Evolutionary conservation across 345 rosid species (phyloP), one percentile per base, ranked within the genome.

Genomic region (Psidium guajava): DNA sequence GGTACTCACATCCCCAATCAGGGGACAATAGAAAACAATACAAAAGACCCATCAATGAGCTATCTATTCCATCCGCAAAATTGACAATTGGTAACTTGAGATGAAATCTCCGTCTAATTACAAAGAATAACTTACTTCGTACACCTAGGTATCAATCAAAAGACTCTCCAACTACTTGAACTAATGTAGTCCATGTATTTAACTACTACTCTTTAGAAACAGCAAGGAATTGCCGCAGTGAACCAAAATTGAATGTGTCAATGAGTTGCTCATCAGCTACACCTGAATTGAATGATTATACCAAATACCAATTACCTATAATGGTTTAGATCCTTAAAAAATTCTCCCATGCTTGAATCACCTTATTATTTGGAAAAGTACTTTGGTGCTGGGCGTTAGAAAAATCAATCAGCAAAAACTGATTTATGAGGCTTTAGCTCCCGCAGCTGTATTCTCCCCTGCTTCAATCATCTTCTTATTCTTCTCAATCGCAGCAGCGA

Each of bases 401-500:
- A 85, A 85, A 32, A 40, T 82, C 47, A 69, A 21, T 6, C 82
- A 59, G 54, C 16, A 86, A 49, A 11, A 47, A 8, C 40, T 69
- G 47, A 49, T 9, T 75, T 49, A 83, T 21, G 83, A 75, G 58
- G 83, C 83, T 16, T 86, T 86, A 47, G 85, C 80, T 77, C 50
- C 85, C 0, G 83, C 82, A 40, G 32, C 85, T 28, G 59, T 15
- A 14, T 16, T 91, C 82, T 88, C 87, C 21, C 81, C 89, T 0
- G 91, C 95, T 86, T 91, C 94, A 82, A 93, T 86, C 86, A 85
- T 83, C 94, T 97, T 93, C 94, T 93, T 97, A 82, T 97, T 97
- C 95, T 93, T 97, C 93, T 97, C 98, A 85, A 96, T 93, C 1
- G 98, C 99, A 5, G 94, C 99, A 0, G 99, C 99, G 55, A 96